These are phyloP conservation scores for Daucus carota DNA, from an alignment of 129 eudicot genomes.

Conservation along the genomic window DNA sequence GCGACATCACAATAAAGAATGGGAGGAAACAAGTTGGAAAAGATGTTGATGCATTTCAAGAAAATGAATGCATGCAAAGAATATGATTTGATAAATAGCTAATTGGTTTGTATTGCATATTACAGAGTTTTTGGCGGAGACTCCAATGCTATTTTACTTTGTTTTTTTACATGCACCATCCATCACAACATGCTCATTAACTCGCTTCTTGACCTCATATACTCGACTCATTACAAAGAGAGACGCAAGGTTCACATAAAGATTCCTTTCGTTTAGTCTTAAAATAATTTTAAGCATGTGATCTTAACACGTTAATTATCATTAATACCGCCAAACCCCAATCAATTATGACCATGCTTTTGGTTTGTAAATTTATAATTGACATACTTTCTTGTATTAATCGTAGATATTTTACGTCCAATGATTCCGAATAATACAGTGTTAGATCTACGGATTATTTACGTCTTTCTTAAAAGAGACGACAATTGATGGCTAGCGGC, in stretches of 20 bases:
- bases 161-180: not conserved
- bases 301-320: no score
- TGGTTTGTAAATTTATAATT: no score
- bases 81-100: conserved; percentile 1
- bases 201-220: not conserved
- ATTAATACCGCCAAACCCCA: no score
- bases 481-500: no score
- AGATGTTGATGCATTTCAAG: conserved; percentile 1
- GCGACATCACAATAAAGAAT: conserved; percentile 16
- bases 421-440: no score
- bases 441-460: no score
- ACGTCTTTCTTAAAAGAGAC: no score
- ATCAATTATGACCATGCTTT: no score
- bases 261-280: no score
- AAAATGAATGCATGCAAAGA: conserved; percentile 6
- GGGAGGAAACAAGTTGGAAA: conserved; percentile 1
- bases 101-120: conserved; percentile 8
- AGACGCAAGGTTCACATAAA: not conserved
- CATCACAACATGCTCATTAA: not conserved
- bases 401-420: no score
- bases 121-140: conserved; percentile 19
- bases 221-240: not conserved
- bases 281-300: no score
- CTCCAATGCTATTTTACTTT: conserved; percentile 10
- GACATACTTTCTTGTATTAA: no score